phyloP scores from a whole-genome alignment of 257 asterid genomes.

The Rubia yunnanensis region DNA sequence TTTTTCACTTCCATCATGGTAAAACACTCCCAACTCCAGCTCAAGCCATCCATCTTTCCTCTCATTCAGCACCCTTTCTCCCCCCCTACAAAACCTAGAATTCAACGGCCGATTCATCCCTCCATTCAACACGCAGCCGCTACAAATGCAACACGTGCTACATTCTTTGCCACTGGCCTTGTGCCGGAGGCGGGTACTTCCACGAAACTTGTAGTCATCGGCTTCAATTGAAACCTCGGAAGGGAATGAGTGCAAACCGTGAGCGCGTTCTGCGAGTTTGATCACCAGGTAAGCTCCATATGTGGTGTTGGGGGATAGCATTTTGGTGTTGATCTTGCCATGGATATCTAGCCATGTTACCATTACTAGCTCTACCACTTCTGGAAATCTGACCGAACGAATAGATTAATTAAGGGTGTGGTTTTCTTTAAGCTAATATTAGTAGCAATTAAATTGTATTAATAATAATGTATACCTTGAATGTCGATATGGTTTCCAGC shows the following conservation, averaged over 20 bases:
- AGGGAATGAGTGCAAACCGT: conserved; percentile 39
- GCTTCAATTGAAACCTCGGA: conserved; percentile 39
- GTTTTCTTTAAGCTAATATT: too few species aligned
- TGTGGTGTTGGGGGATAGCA: conserved; percentile 46
- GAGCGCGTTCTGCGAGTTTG: conserved; percentile 46
- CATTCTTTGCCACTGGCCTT: not conserved
- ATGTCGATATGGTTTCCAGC: conserved; percentile 48
- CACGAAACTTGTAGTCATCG: conserved; percentile 19
- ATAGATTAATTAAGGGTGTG: too few species aligned
- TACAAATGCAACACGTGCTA: not conserved
- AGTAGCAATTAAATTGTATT: too few species aligned
- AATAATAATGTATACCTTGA: conserved; percentile 1
- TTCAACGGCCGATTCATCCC: not conserved
- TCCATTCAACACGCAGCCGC: conserved; percentile 1
- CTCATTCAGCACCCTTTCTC: conserved; percentile 14
- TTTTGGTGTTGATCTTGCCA: conserved; percentile 30
- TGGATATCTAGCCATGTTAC: conserved; percentile 48
- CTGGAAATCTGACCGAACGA: not conserved
- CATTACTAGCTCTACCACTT: conserved; percentile 34
- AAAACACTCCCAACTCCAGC: conserved; percentile 62
- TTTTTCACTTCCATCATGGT: conserved; percentile 26
- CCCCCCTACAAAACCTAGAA: conserved; percentile 5
- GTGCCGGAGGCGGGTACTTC: conserved; percentile 17
- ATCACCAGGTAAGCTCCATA: conserved; percentile 55
- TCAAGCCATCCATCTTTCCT: conserved; percentile 77